Base-by-base conservation (phyloP, 192 early-diverging fungal genomes). In the Backusella circina region DNA sequence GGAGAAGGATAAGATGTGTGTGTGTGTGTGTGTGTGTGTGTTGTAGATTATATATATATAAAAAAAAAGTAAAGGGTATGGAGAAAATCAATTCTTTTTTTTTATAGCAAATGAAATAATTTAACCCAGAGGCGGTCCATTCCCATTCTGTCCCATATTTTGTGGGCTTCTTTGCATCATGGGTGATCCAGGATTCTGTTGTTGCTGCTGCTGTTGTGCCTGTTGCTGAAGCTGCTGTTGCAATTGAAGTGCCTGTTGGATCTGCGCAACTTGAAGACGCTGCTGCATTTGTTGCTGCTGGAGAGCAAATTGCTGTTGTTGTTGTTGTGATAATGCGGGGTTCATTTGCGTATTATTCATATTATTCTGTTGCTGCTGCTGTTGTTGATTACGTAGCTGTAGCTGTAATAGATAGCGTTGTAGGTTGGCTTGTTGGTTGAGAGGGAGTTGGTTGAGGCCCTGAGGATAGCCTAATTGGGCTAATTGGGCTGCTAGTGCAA, bases 351-450 rank as follows among this genome's bases (percentile, higher is more conserved):
- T 64, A 28, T 37, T 38, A 30, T 57, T 41, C 18, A 16, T 30
- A 39, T 66, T 74, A 32, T 65, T 74, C 9, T 37, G 68, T 16
- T 37, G 68, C 18, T 39, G 67, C 61, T 30, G 47, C 37, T 36
- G 72, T 73, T 65, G 65, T 32, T 72, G 77, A 39, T 70, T 81
- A 57, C 76, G 73, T 65, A 82, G 37, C 41, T 82, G 80, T 35
- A 82, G 37, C 44, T 82, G 80, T 6, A 73, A 67, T 28, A 82
- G 41, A 39, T 82, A 82, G n/a, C 80, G 57, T 54, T 82, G 80
- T 37, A 82, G 65, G 32, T 77, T 68, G 13, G 74, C 76, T 71
- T 82, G 80, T 57, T 77, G 76, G 33, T 33, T 57, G 35, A 74
- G 18, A 7, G 33, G 54, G 8, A 75, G 44, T 21, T 77, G 76